Conservation (phyloP, 768 basidiomycete species). For the Amanita rimosa region DNA sequence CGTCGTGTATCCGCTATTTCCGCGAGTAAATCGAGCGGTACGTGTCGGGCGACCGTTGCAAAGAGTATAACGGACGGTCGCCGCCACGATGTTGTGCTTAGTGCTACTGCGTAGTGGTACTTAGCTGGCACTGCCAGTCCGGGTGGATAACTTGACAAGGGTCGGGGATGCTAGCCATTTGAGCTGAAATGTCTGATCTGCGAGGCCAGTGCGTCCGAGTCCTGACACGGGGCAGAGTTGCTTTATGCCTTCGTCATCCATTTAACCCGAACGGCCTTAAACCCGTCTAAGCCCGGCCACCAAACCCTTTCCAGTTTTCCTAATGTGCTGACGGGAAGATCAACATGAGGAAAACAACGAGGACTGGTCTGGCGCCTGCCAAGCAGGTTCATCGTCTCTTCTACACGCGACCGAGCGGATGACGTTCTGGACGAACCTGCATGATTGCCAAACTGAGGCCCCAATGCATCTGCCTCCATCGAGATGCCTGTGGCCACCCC, state of each 20-base stretch:
- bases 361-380: too few relatives aligned
- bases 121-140: too few relatives aligned
- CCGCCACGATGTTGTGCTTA: not conserved
- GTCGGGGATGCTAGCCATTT: not conserved
- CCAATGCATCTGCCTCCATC: too few relatives aligned
- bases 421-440: conserved; percentile 6
- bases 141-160: too few relatives aligned
- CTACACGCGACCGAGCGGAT: conserved; percentile 2
- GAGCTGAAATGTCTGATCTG: conserved; percentile 6
- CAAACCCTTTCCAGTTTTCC: conserved; percentile 1
- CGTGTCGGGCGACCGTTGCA: not conserved
- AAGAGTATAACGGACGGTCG: not conserved
- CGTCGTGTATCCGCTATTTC: not conserved
- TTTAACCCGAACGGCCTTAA: conserved; percentile 5
- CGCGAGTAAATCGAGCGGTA: not conserved
- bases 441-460: not conserved
- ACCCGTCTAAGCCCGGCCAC: conserved; percentile 3
- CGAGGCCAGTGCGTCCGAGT: not conserved
- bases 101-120: too few relatives aligned
- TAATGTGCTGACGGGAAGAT: conserved; percentile 15
- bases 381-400: too few relatives aligned
- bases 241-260: conserved; percentile 2
- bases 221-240: not conserved
- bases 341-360: conserved; percentile 32
- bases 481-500: not conserved